Evolutionary conservation across 2,329 filamentous ascomycete species (phyloP).

Genomic region (Dactylella cylindrospora): DNA sequence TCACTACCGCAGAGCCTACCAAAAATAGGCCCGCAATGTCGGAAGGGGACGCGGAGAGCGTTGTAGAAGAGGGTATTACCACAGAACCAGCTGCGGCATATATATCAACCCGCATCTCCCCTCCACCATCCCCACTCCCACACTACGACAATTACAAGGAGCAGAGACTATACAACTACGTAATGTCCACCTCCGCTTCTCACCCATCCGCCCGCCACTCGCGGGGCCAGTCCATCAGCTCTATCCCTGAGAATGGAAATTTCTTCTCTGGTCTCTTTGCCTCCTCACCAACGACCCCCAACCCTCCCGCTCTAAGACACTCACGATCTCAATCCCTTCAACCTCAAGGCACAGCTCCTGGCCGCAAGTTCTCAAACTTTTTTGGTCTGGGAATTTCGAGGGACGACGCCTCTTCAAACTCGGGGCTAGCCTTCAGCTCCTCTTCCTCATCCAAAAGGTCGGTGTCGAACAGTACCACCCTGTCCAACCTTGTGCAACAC

Average conservation of each 20-base stretch:
- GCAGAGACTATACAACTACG: conserved; percentile 42
- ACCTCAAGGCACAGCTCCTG: conserved; percentile 1
- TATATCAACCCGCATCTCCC: conserved; percentile 40
- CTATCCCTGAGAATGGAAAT: conserved; percentile 25
- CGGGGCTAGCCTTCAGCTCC: conserved; percentile 35
- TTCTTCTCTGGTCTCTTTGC: conserved; percentile 38
- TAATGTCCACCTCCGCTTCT: conserved; percentile 28
- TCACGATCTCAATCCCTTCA: conserved; percentile 23
- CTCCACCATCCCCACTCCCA: conserved; percentile 19
- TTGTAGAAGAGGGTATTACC: conserved; percentile 12
- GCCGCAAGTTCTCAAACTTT: conserved; percentile 29
- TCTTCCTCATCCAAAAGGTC: conserved; percentile 32
- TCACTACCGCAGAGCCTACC: conserved; percentile 12
- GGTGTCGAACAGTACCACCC: conserved; percentile 39
- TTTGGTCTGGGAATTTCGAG: conserved; percentile 25
- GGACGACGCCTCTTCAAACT: conserved; percentile 37
- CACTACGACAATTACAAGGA: conserved; percentile 40
- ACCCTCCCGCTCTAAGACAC: conserved; percentile 6
- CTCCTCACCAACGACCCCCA: conserved; percentile 2
- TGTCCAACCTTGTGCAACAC: conserved; percentile 41
- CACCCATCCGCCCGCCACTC: conserved; percentile 15
- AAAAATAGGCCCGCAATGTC: conserved; percentile 14
- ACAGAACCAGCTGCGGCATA: conserved; percentile 41
- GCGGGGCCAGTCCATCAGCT: conserved; percentile 19
- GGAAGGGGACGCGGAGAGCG: conserved; percentile 8